Evolutionary conservation across 371 early-diverging fungal species (phyloP).

Genomic region (Ordospora pajunii): DNA sequence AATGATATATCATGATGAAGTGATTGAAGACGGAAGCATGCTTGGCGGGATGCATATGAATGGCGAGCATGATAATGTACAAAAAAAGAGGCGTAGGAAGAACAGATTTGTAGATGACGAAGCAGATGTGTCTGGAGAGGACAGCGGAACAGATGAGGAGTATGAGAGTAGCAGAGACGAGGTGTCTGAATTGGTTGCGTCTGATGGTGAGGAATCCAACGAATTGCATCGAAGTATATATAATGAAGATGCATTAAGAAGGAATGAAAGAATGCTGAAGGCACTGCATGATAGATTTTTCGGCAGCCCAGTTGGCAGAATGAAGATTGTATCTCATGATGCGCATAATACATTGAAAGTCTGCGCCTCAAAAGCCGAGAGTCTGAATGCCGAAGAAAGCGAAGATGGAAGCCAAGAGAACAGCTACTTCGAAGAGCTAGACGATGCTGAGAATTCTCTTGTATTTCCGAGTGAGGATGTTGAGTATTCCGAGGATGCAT

Average conservation of each 20-base stretch:
- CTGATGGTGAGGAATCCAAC: neutral
- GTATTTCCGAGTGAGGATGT: neutral
- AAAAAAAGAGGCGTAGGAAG: neutral
- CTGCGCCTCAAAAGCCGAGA: neutral
- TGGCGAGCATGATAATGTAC: neutral
- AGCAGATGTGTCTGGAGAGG: neutral
- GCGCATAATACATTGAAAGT: too few species aligned
- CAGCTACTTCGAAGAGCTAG: neutral
- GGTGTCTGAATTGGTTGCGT: neutral
- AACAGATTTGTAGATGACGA: constrained; percentile 12
- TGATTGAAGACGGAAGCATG: too few species aligned
- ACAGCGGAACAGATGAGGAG: neutral
- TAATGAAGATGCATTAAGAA: neutral
- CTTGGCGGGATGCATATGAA: too few species aligned
- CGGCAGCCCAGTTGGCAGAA: neutral
- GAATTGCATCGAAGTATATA: neutral
- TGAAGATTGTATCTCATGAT: too few species aligned
- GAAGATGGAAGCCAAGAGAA: neutral
- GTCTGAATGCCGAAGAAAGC: neutral
- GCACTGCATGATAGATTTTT: neutral
- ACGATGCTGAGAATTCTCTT: neutral
- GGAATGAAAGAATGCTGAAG: neutral
- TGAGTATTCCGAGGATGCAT: neutral
- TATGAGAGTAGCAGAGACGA: neutral
- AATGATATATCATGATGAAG: too few species aligned